phyloP scores from a whole-genome alignment of 2,329 filamentous ascomycete genomes.

The Pyricularia sp. region DNA sequence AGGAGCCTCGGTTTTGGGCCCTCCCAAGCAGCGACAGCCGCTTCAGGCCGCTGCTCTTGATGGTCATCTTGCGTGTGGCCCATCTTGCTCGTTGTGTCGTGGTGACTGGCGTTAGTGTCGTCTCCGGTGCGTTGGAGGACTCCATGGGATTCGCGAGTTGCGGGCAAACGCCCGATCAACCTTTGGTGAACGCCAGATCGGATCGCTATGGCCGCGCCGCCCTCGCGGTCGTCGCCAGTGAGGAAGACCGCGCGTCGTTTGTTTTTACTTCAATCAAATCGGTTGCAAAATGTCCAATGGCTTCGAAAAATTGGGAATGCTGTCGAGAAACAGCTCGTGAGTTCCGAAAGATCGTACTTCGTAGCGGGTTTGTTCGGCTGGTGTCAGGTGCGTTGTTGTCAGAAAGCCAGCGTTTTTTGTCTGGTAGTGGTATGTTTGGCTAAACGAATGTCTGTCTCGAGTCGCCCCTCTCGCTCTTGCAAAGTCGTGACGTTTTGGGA shows the following conservation, averaged over 20 bases:
- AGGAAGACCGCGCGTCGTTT: background rate
- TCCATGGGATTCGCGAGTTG: constrained; percentile 17
- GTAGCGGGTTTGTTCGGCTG: background rate
- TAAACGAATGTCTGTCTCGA: background rate
- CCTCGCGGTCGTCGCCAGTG: constrained; percentile 1
- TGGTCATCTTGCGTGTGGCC: constrained; percentile 84
- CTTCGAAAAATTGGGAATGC: background rate
- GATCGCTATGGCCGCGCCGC: constrained; percentile 6
- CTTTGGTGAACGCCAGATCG: constrained; percentile 5
- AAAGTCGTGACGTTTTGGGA: background rate
- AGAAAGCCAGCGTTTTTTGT: background rate
- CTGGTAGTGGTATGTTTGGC: background rate
- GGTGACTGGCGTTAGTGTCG: constrained; percentile 34
- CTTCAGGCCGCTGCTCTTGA: constrained; percentile 68
- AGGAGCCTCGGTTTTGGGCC: constrained; percentile 53
- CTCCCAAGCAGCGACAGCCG: constrained; percentile 74
- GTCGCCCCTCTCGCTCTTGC: background rate
- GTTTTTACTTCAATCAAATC: background rate
- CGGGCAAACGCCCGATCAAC: constrained; percentile 11
- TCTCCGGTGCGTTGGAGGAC: constrained; percentile 4
- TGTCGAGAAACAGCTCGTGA: background rate
- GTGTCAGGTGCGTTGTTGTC: background rate
- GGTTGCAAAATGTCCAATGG: background rate
- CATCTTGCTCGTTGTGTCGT: constrained; percentile 69
- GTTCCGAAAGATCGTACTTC: background rate